Evolutionary conservation across 1,139 yeast genomes (phyloP), one percentile per base, ranked within the genome.

Genomic region (Martiniozyma asiatica): DNA sequence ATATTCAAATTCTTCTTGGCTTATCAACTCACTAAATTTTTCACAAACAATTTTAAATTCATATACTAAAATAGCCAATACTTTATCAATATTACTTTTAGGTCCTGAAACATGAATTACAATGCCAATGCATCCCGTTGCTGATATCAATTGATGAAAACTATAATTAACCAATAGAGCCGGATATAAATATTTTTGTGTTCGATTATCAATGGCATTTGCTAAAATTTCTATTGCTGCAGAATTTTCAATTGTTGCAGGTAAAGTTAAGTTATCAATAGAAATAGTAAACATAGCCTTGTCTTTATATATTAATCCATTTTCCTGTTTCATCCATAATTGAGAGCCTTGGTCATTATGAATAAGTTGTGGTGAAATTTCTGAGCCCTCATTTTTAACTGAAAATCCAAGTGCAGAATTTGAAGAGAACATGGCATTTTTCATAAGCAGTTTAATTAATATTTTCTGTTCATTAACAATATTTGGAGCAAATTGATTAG

Each of bases 141-240:
- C 39, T 4, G 74, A 65, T 0, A 81, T 65, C 24, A 51, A 57
- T 0, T 74, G 37, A 14, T 66, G 71, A 68, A 76, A 76, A 1
- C 66, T 53, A 41, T 61, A 73, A 3, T 73, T 69, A 9, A 72
- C 38, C 15, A 58, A 44, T 35, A 72, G 68, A 0, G 74, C 61
- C 0, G 64, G 60, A 43, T 74, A 75, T 3, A 77, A 41, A 4
- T 40, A 40, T 2, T 53, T 45, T n/a, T 59, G 48, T 1, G 73
- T 44, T 7, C 48, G 41, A 2, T 45, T 38, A n/a, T 61, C 66
- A 6, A 72, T 38, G 3, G 69, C 29, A 32, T 66, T 71, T 12
- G 63, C 57, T 3, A 75, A 37, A 8, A 75, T 44, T 38, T 76
- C 82, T 7, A 69, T 42, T 12, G 56, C 50, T 39, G 68, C 58